These are phyloP conservation scores for Claviceps pazoutovae DNA, from an alignment of 2,329 filamentous ascomycete genomes.

Conservation along the genomic window DNA sequence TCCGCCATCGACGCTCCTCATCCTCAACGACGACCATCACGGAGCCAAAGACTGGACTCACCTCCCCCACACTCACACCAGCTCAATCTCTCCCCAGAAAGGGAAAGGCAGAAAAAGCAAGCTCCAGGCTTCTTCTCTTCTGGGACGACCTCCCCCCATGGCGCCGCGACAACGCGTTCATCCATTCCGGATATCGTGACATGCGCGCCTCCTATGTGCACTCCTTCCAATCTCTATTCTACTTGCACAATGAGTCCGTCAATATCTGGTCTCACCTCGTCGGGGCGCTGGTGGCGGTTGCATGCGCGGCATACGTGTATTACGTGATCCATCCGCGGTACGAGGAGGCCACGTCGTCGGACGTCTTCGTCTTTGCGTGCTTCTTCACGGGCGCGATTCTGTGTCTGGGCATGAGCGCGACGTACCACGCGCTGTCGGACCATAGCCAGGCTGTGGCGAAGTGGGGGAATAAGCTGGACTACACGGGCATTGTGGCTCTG, in stretches of 20 bases:
- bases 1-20: conserved; percentile 9
- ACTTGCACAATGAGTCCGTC: conserved; percentile 47
- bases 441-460: conserved; percentile 66
- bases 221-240: conserved; percentile 34
- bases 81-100: conserved; percentile 24
- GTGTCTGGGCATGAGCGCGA: conserved; percentile 70
- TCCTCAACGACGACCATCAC: conserved; percentile 12
- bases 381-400: conserved; percentile 64
- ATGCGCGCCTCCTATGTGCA: conserved; percentile 32
- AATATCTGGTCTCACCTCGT: conserved; percentile 52
- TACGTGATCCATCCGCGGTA: conserved; percentile 50
- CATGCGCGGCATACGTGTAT: conserved; percentile 39
- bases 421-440: conserved; percentile 73
- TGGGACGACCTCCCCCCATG: conserved; percentile 46
- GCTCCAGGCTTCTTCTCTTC: conserved; percentile 29
- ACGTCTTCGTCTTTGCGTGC: conserved; percentile 60
- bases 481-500: conserved; percentile 80
- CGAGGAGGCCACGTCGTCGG: conserved; percentile 41
- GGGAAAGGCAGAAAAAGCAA: conserved; percentile 17
- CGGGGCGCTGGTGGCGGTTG: conserved; percentile 47
- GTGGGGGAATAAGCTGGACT: conserved; percentile 88
- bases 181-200: conserved; percentile 38
- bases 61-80: conserved; percentile 3
- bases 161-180: conserved; percentile 47
- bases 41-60: conserved; percentile 10